Evolutionary conservation across 2,329 filamentous ascomycete genomes (phyloP).

Genomic region (Mollisia scopiformis): DNA sequence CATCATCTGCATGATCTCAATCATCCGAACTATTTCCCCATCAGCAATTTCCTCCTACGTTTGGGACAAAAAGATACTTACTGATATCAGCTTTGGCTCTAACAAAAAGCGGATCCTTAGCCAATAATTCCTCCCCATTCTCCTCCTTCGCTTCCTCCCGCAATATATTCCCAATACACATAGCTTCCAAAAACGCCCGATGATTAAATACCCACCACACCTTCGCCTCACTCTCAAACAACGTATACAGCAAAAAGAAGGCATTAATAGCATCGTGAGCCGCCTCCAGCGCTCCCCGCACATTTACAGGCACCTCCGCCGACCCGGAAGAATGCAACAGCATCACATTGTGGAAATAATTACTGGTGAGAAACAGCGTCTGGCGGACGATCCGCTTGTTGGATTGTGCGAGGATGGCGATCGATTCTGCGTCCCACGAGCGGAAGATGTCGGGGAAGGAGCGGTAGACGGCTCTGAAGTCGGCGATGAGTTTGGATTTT

Average conservation of each 20-base stretch:
- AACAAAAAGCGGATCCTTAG: conserved; percentile 59
- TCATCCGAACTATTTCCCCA: conserved; percentile 55
- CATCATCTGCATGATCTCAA: conserved; percentile 65
- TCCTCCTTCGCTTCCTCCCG: conserved; percentile 52
- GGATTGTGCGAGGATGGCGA: conserved; percentile 55
- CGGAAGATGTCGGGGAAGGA: conserved; percentile 73
- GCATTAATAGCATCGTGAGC: conserved; percentile 74
- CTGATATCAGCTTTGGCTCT: conserved; percentile 63
- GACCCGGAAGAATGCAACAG: conserved; percentile 74
- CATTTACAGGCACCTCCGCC: conserved; percentile 62
- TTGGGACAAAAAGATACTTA: conserved; percentile 41
- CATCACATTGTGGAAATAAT: conserved; percentile 84
- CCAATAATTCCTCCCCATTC: conserved; percentile 48
- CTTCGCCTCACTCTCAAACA: conserved; percentile 71
- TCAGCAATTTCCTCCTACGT: neutral
- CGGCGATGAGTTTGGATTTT: conserved; percentile 69
- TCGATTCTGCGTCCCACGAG: conserved; percentile 64
- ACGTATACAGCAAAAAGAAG: conserved; percentile 73
- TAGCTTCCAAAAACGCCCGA: conserved; percentile 71
- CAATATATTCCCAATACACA: conserved; percentile 67
- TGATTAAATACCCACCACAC: conserved; percentile 90
- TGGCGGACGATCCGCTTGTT: conserved; percentile 73
- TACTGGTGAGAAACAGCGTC: conserved; percentile 78
- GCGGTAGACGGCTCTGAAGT: conserved; percentile 73
- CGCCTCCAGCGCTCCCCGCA: conserved; percentile 72